Evolutionary conservation across 179 eudicot species (phyloP), one percentile per base, ranked within the genome.

Genomic region (Spinacia oleracea): DNA sequence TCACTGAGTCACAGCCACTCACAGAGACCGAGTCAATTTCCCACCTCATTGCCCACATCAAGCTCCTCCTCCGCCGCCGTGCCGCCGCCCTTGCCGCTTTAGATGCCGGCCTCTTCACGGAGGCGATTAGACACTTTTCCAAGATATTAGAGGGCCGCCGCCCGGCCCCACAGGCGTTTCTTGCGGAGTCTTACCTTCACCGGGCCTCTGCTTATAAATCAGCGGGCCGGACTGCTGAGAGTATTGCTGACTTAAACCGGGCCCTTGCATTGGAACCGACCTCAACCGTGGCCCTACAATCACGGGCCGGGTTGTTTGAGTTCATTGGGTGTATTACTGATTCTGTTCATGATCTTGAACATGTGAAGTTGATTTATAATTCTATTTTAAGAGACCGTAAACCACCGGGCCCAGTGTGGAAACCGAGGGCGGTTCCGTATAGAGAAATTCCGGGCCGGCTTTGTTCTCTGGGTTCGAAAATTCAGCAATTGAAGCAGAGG

Each of bases 61-160:
- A 96, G 53, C 93, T 89, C 81, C 92, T 96, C 75, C 86, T 96
- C 23, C 94, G 99, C 20, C 97, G 99, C 21, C 92, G 93, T 9
- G 88, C 93, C 8, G 91, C 98, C 5, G 98, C 99, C 0, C 72
- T 94, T 0, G 97, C 99, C 5, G 96, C 99, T 58, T 81, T 92
- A 0, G 96, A 96, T 53, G 98, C 96, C 2, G 99, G 99, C 0
- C 92, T 93, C 31, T 88, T 87, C 85, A 35, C 94, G 8, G 99
- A 96, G 80, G 87, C 99, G 69, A 88, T 93, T 77, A 80, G 98
- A 8, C 98, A 96, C 59, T 96, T 96, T 81, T 92, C 99, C 2
- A 96, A 96, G 75, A 93, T 96, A 67, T 72, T 96, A 35, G 97
- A 93, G 38, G 91, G 98, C 38, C 96, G 96, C 16, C 96, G 96